These are phyloP conservation scores for Ensete glaucum DNA, from an alignment of 176 grass and related monocot species.

Conservation along the genomic window DNA sequence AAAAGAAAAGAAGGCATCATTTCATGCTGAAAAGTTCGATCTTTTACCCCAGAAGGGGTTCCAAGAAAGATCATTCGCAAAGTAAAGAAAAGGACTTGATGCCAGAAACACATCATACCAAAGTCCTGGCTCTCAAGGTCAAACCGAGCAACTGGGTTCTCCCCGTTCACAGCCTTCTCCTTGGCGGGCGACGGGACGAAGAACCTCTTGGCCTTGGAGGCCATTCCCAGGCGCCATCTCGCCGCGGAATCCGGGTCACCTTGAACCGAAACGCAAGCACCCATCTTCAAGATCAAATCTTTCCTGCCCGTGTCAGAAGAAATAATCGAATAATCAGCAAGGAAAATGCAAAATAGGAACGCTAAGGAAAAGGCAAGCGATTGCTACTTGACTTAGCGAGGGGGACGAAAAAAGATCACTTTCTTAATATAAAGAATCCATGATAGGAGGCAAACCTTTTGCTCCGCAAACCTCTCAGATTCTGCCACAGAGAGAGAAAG, in stretches of 20 bases:
- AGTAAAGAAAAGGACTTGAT: background rate
- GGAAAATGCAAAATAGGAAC: background rate
- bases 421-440: slow-evolving; percentile 5
- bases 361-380: background rate
- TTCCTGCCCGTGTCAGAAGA: background rate
- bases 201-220: slow-evolving; percentile 38
- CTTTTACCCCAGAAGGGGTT: background rate
- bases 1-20: no score
- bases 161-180: slow-evolving; percentile 27
- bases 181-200: slow-evolving; percentile 49
- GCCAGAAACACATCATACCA: slow-evolving; percentile 35
- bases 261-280: slow-evolving; percentile 67
- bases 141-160: slow-evolving; percentile 18
- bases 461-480: background rate
- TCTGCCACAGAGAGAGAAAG: background rate
- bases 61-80: background rate
- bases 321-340: background rate
- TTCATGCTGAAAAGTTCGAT: slow-evolving; percentile 6
- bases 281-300: slow-evolving; percentile 38
- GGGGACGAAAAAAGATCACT: slow-evolving; percentile 17
- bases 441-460: background rate
- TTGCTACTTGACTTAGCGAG: slow-evolving; percentile 31
- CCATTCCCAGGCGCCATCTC: slow-evolving; percentile 20
- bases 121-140: slow-evolving; percentile 32
- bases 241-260: slow-evolving; percentile 29